A percentile compares a stretch with the other conserved stretches of the same genome.
Evolutionary conservation across 495 filamentous ascomycete genomes (phyloP).

Genomic region (Penicillium cosmopolitanum): DNA sequence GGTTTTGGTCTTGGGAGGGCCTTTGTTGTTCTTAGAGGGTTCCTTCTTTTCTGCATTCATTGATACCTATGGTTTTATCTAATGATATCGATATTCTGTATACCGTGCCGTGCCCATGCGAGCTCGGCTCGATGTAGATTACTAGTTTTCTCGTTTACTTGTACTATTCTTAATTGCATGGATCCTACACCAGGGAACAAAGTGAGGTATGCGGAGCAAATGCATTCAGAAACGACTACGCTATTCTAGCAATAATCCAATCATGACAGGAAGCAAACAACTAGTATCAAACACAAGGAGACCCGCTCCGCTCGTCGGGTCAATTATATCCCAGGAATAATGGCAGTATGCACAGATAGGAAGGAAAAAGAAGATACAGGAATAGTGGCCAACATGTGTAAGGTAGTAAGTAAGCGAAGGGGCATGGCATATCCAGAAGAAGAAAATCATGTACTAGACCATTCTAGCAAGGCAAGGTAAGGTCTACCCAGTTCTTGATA

Average conservation of each 20-base stretch:
- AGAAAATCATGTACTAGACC: conserved; percentile 1
- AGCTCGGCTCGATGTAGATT: too few species aligned
- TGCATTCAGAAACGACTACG: conserved; percentile 21
- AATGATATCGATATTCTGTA: conserved; percentile 8
- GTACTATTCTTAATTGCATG: neutral
- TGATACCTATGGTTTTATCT: conserved; percentile 20
- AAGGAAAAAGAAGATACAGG: conserved; percentile 12
- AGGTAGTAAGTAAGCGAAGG: neutral
- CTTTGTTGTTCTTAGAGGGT: neutral
- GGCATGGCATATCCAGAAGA: conserved; percentile 8
- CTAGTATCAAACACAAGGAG: conserved; percentile 13
- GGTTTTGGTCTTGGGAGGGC: neutral
- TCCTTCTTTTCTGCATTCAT: conserved; percentile 9
- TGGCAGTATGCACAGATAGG: conserved; percentile 18
- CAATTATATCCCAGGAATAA: conserved; percentile 16
- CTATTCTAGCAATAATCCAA: conserved; percentile 20
- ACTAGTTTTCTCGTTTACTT: neutral
- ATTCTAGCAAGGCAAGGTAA: neutral
- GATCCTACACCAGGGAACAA: neutral
- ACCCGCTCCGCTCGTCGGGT: conserved; percentile 5
- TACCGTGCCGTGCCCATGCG: too few species aligned
- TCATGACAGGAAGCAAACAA: conserved; percentile 8
- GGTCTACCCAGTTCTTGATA: neutral
- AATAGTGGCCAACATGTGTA: conserved; percentile 1
- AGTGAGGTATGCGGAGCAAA: neutral